Base-by-base conservation (phyloP, 306 rosid species). In the Astragalus membranaceus region DNA sequence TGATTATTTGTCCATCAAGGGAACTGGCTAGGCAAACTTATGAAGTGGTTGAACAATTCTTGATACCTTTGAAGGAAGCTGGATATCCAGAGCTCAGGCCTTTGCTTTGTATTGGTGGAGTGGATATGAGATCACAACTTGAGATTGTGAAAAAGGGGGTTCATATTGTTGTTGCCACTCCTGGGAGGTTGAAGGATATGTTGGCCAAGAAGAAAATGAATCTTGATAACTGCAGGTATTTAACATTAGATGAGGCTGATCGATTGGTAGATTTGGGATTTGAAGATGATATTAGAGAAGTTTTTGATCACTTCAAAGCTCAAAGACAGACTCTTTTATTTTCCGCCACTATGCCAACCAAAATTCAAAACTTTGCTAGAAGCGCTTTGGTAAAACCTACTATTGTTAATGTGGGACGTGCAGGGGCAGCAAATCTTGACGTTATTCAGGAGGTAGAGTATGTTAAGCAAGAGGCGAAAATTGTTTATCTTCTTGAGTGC, bases 161-260 rank as follows among this genome's bases (percentile, higher is more conserved):
- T 76, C 98, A 93, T 85, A 85, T 93, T 12, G 97, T 93, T 81
- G 98, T 90, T 74, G 98, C 96, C 66, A 93, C 98, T 13, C 96
- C 96, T 15, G 97, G 98, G 73, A 90, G 96, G 75, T 82, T 93
- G 80, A 93, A 93, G 83, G 98, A 93, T 83, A 83, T 90, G 98
- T 73, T 93, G 79, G 96, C 97, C 15, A 93, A 93, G 88, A 88
- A 88, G 75, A 92, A 90, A 80, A 93, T 90, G 97, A 90, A 64
- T 75, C 98, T 93, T 29, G 89, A 93, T 51, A 88, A 81, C 75
- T 93, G 98, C 64, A 82, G 97, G 85, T 93, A 88, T 79, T 79
- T 93, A 37, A 93, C 96, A 5, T 62, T 93, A 75, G 98, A 90
- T 15, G 98, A 93, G 88, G 98, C 97, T 5, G 97, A 93, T 78